Evolutionary conservation across 1,139 yeast species (phyloP).

Genomic region (Zygoascus sp.): DNA sequence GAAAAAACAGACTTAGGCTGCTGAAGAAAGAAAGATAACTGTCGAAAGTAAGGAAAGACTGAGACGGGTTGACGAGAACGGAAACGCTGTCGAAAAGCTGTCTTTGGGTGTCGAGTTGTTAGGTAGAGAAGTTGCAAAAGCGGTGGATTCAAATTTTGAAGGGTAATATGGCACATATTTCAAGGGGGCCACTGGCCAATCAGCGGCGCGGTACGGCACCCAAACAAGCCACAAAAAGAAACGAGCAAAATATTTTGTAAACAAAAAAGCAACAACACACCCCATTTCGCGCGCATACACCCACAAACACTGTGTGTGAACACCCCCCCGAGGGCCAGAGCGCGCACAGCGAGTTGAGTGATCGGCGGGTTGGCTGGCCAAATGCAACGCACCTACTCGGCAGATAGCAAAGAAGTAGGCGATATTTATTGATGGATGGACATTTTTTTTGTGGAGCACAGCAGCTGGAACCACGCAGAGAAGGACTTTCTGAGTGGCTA

Average conservation of each 20-base stretch:
- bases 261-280: too few species aligned
- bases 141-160: neutral
- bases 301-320: too few species aligned
- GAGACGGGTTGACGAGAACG: neutral
- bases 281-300: too few species aligned
- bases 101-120: neutral
- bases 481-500: too few species aligned
- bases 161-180: neutral
- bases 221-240: neutral
- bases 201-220: neutral
- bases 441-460: too few species aligned
- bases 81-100: slow-evolving; percentile 1
- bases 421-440: too few species aligned
- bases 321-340: too few species aligned
- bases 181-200: neutral
- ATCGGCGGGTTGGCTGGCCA: too few species aligned
- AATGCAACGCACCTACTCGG: too few species aligned
- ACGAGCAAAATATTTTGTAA: neutral
- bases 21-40: neutral
- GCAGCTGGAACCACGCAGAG: too few species aligned
- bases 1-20: neutral
- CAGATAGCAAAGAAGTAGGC: too few species aligned
- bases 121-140: neutral
- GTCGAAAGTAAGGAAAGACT: slow-evolving; percentile 6
- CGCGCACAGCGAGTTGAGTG: too few species aligned